These are phyloP conservation scores for Colletotrichum kahawae DNA, from an alignment of 2,329 filamentous ascomycete species.

Conservation along the genomic window DNA sequence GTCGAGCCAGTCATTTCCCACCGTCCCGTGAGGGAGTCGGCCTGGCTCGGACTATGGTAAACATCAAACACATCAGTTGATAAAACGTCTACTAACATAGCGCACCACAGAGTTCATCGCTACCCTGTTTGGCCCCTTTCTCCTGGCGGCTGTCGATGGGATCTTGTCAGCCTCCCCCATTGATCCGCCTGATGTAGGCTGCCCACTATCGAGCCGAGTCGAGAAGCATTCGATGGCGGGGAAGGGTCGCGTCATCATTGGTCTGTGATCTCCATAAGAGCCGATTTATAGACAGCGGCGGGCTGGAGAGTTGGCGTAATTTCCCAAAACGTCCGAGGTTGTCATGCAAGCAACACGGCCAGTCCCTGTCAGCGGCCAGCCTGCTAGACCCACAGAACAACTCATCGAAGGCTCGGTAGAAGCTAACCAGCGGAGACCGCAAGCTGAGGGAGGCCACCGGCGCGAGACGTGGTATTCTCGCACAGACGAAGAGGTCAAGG, in stretches of 20 bases:
- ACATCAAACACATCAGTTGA: conserved; percentile 27
- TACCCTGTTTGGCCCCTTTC: conserved; percentile 5
- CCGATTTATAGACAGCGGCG: conserved; percentile 39
- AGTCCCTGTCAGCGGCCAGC: conserved; percentile 30
- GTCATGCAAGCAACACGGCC: conserved; percentile 44
- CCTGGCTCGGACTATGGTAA: conserved; percentile 7
- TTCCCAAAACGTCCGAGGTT: conserved; percentile 48
- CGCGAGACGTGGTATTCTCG: conserved; percentile 2
- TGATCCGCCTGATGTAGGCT: neutral
- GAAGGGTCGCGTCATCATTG: conserved; percentile 35
- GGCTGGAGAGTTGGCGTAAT: conserved; percentile 44
- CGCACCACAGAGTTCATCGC: conserved; percentile 12
- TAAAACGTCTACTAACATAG: conserved; percentile 17
- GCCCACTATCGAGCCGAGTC: conserved; percentile 12
- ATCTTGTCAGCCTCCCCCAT: conserved; percentile 20
- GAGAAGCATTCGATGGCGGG: conserved; percentile 20
- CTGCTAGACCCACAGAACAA: conserved; percentile 45
- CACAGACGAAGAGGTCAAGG: conserved; percentile 15
- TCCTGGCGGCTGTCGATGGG: conserved; percentile 8
- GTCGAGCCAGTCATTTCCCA: conserved; percentile 1
- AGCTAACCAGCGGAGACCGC: conserved; percentile 13
- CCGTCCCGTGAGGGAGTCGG: neutral
- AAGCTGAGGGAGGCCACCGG: conserved; percentile 12
- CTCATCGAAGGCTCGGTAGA: conserved; percentile 40
- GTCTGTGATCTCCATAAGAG: conserved; percentile 39